Conservation (phyloP, 768 basidiomycete genomes). For the Xerocomellus dryophilus region DNA sequence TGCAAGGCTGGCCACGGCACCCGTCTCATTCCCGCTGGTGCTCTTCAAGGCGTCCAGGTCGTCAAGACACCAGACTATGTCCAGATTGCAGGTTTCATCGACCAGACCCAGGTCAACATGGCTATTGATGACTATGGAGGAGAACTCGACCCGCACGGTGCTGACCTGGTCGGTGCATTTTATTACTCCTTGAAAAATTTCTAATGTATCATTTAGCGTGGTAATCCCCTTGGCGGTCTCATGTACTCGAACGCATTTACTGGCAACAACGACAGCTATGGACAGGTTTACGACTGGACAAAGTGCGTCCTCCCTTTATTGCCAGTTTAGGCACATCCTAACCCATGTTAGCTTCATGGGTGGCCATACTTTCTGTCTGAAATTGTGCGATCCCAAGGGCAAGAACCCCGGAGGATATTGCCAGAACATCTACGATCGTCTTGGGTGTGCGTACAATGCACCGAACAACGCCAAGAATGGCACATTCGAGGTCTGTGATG, state of each 20-base stretch:
- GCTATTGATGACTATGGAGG: slow-evolving; percentile 59
- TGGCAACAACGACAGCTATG: slow-evolving; percentile 42
- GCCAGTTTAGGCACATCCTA: not conserved
- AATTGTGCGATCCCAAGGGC: slow-evolving; percentile 61
- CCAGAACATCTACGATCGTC: slow-evolving; percentile 71
- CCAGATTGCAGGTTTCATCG: slow-evolving; percentile 61
- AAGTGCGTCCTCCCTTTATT: slow-evolving; percentile 41
- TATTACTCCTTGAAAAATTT: slow-evolving; percentile 12
- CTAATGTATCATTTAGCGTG: slow-evolving; percentile 45
- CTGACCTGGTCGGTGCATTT: slow-evolving; percentile 47
- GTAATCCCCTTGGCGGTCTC: slow-evolving; percentile 77
- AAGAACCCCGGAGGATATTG: slow-evolving; percentile 54
- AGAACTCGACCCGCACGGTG: slow-evolving; percentile 75
- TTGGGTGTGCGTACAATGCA: slow-evolving; percentile 72
- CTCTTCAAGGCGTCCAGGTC: slow-evolving; percentile 63
- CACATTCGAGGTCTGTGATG: slow-evolving; percentile 61
- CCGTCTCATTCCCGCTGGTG: slow-evolving; percentile 66
- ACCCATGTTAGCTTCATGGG: slow-evolving; percentile 61
- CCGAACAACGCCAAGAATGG: slow-evolving; percentile 59
- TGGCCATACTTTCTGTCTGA: slow-evolving; percentile 60
- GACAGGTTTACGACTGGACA: slow-evolving; percentile 68
- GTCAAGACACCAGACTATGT: slow-evolving; percentile 57
- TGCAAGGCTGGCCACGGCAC: slow-evolving; percentile 68
- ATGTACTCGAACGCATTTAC: slow-evolving; percentile 63
- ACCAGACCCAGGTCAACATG: slow-evolving; percentile 62